Base-by-base conservation (phyloP, 2,329 filamentous ascomycete genomes). In the Xylariomycetidae sp. region DNA sequence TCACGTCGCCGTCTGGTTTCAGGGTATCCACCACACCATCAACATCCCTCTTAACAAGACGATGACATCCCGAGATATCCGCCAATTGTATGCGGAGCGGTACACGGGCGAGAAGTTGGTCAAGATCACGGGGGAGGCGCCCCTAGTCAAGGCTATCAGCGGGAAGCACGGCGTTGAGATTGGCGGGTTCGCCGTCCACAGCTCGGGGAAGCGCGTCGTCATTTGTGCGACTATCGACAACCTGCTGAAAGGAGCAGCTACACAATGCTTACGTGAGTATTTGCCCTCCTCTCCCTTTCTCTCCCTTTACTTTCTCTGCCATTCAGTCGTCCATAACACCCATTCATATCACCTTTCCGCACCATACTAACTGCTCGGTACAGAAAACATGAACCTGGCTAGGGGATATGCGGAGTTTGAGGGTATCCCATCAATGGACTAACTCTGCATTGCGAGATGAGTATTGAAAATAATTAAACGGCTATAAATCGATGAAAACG, bases 1-100 rank as follows among this genome's bases (percentile, higher is more conserved):
- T 6, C 92, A 97, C 60, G 89, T 95, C 16, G 87, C 88, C n/a
- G 80, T 84, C 11, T 97, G 88, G 90, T 97, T 97, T 76, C 84
- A 94, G 56, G 90, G 90, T 44, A 97, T 97, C 49, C 81, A 87
- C 57, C 85, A 89, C 63, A 90, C 88, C 25, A 89, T 97, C 61
- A 88, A 80, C 55, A 86, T 97, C 31, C 90, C 90, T 10, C 72
- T 98, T 7, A 83, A 83, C 54, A 75, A 90, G 62, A 74, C 78
- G 41, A 94, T 97, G 85, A 86, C 80, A 3, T 89, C 86, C 26
- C 83, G 92, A 33, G 89, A 97, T 57, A 88, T 98, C 49, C 80
- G 92, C 42, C 87, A 95, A 55, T 70, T 97, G 38, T 98, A 94
- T 71, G 90, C 97, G 64, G 90, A 97, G 52, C 79, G 90, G 16